phyloP scores from a whole-genome alignment of 2,329 filamentous ascomycete species.

The Alternaria arborescens region DNA sequence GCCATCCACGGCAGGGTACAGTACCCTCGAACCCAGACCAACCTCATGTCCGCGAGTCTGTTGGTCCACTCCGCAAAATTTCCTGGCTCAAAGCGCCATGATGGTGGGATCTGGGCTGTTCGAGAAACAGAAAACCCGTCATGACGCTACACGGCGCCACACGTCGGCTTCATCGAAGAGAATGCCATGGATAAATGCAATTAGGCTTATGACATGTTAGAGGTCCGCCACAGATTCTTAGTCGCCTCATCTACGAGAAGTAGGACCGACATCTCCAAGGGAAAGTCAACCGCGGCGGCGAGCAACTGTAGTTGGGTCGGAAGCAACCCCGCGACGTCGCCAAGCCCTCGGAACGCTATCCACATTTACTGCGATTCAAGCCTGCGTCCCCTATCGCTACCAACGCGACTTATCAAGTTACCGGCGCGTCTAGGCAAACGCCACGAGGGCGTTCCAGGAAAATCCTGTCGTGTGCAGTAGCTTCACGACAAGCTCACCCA shows the following conservation, averaged over 20 bases:
- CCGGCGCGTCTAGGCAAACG: not conserved
- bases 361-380: slow-evolving; percentile 1
- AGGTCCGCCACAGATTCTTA: not conserved
- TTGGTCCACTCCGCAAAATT: not conserved
- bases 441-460: not conserved
- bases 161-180: not conserved
- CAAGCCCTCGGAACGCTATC: slow-evolving; percentile 1
- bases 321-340: not conserved
- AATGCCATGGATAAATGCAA: not conserved
- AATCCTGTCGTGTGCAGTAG: not conserved
- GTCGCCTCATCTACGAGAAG: not conserved
- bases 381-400: not conserved
- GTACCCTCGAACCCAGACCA: not conserved
- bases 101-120: not conserved
- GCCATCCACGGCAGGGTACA: not conserved
- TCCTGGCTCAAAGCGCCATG: not conserved
- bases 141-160: not conserved
- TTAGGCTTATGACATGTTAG: not conserved
- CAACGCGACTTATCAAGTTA: not conserved
- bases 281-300: not conserved
- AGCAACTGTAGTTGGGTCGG: not conserved
- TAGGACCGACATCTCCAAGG: not conserved
- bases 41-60: not conserved
- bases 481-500: not conserved
- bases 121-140: not conserved